Conservation (phyloP, 2,329 filamentous ascomycete genomes). For the Xenoacremonium recifei region DNA sequence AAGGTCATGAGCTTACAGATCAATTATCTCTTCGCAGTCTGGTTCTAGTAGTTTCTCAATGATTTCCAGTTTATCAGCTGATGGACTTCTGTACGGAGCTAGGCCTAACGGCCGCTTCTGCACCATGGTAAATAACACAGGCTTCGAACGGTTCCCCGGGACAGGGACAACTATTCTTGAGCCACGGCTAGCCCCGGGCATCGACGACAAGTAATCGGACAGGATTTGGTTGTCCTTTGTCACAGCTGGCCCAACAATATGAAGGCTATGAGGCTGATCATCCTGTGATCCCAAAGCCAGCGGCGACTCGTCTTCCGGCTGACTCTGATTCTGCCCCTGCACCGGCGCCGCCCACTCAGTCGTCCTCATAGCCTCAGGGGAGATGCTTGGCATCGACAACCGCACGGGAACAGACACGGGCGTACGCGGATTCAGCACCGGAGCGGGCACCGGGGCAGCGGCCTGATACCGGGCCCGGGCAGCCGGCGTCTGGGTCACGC, state of each 20-base stretch:
- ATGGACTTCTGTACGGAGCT: slow-evolving; percentile 33
- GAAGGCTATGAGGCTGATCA: slow-evolving; percentile 41
- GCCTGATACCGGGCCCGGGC: slow-evolving; percentile 1
- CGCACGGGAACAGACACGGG: slow-evolving; percentile 1
- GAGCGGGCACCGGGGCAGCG: not conserved
- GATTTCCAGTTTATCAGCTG: slow-evolving; percentile 49
- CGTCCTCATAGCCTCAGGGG: not conserved
- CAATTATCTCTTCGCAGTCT: slow-evolving; percentile 48
- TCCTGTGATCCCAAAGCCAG: slow-evolving; percentile 31
- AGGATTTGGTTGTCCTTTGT: slow-evolving; percentile 60
- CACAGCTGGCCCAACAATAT: slow-evolving; percentile 59
- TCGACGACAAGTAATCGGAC: slow-evolving; percentile 51
- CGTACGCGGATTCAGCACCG: not conserved
- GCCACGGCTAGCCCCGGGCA: slow-evolving; percentile 27
- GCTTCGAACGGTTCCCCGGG: slow-evolving; percentile 30
- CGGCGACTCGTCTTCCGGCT: slow-evolving; percentile 22
- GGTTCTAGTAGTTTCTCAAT: slow-evolving; percentile 60
- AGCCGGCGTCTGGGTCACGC: slow-evolving; percentile 6
- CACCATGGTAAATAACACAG: slow-evolving; percentile 47
- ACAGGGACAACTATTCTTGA: slow-evolving; percentile 31
- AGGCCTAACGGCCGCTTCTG: slow-evolving; percentile 45
- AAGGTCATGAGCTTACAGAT: slow-evolving; percentile 35
- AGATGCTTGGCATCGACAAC: not conserved
- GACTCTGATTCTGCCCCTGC: slow-evolving; percentile 4
- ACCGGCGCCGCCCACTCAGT: slow-evolving; percentile 2